phyloP scores from a whole-genome alignment of 2,329 filamentous ascomycete species.

The Exserohilum rostratum region DNA sequence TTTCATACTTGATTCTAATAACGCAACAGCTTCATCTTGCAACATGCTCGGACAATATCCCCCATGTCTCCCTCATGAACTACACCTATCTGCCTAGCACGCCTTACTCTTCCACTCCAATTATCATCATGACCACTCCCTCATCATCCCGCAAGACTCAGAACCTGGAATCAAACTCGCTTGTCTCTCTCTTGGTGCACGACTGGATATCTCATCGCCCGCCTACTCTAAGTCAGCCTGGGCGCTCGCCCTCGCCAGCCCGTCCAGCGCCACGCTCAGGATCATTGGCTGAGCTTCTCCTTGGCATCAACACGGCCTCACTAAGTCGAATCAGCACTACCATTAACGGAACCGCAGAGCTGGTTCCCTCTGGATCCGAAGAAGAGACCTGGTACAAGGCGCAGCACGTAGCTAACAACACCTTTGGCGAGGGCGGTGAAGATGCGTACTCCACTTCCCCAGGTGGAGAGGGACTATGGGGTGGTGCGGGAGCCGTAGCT shows the following conservation, averaged over 20 bases:
- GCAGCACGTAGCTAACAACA: conserved; percentile 89
- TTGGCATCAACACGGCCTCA: conserved; percentile 89
- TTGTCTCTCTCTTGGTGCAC: conserved; percentile 92
- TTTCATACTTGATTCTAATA: conserved; percentile 6
- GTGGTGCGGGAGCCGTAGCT: conserved; percentile 50
- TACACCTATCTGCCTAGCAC: conserved; percentile 88
- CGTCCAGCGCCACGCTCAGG: conserved; percentile 60
- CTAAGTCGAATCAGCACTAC: conserved; percentile 89
- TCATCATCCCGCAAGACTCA: conserved; percentile 77
- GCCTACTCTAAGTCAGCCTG: conserved; percentile 66
- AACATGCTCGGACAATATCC: conserved; percentile 80
- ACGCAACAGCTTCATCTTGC: conserved; percentile 82
- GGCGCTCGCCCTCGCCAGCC: conserved; percentile 67
- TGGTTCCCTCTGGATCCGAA: conserved; percentile 74
- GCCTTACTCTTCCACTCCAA: conserved; percentile 67
- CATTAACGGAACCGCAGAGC: conserved; percentile 83
- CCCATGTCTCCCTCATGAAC: conserved; percentile 97
- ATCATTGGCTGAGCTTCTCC: conserved; percentile 79
- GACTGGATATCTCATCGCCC: conserved; percentile 97
- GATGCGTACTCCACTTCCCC: conserved; percentile 37
- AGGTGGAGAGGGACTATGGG: conserved; percentile 51
- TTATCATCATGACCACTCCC: conserved; percentile 92
- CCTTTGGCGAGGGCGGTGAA: conserved; percentile 63
- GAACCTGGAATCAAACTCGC: conserved; percentile 83
- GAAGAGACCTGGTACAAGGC: conserved; percentile 85